Base-by-base conservation (phyloP, 75 land plant genomes). In the Ceratopteris richardii region DNA sequence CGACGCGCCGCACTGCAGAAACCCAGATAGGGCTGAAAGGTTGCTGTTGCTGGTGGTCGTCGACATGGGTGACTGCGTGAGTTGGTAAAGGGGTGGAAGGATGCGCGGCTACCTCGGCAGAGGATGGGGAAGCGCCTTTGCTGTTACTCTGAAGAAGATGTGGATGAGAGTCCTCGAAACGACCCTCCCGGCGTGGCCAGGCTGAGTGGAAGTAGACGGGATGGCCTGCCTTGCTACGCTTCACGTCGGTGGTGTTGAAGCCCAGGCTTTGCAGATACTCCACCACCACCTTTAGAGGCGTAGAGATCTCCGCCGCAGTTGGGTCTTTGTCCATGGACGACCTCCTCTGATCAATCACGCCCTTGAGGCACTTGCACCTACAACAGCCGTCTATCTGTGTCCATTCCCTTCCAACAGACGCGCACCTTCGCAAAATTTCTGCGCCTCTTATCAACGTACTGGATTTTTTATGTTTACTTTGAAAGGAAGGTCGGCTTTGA, bases 1-100 rank as follows among this genome's bases (percentile, higher is more conserved):
- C 48, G 48, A 46, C 48, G 5, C 48, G 48, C 14, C 48, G 48
- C 21, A 46, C 48, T 46, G 48, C 48, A 46, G 48, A 46, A 46
- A 46, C 17, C 48, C 48, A 46, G 48, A 46, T 2, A 46, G 48
- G 48, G 48, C 48, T 46, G 48, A 46, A 20, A 46, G 5, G 14
- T 20, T 46, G 21, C 14, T 46, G 14, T n/a, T 46, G 12, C 2
- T 46, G 12, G 4, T 5, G 4, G 48, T 4, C n/a, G 48, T 20
- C 21, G 3, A 9, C 37, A 33, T 33, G n/a, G n/a, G n/a, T n/a
- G n/a, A n/a, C 37, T 33, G 37, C 37, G 9, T 33, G 37, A 33
- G 37, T n/a, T n/a, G n/a, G n/a, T n/a, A n/a, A n/a, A n/a, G n/a
- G n/a, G n/a, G n/a, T n/a, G n/a, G n/a, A n/a, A n/a, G n/a, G n/a